A percentile compares a stretch with the other conserved stretches of the same genome.
These are phyloP conservation scores for Friedmanniomyces simplex DNA, from an alignment of 495 filamentous ascomycete genomes.

Conservation along the genomic window DNA sequence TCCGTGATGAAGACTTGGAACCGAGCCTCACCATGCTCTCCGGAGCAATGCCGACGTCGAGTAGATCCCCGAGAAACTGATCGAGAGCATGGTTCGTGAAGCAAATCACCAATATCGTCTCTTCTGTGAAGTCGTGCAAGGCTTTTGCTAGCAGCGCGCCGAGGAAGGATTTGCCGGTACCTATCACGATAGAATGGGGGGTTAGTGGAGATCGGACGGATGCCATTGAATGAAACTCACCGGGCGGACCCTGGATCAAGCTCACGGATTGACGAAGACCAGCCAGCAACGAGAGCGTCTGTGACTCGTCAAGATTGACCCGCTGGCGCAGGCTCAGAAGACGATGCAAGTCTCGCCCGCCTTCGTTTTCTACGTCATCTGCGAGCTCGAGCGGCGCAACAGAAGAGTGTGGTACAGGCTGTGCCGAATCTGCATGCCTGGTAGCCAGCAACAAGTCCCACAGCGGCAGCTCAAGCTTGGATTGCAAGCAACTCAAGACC, in stretches of 20 bases:
- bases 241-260: conserved; percentile 68
- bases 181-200: no score
- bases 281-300: conserved; percentile 45
- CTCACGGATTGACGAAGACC: conserved; percentile 47
- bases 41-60: conserved; percentile 48
- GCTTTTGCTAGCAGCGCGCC: conserved; percentile 56
- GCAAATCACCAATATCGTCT: conserved; percentile 53
- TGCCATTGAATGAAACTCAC: no score
- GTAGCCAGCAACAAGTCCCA: not conserved
- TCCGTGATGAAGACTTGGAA: conserved; percentile 46
- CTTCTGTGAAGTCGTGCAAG: conserved; percentile 40
- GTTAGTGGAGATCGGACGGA: no score
- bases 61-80: conserved; percentile 61
- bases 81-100: conserved; percentile 47
- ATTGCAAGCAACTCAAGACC: conserved; percentile 50
- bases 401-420: not conserved
- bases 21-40: conserved; percentile 58
- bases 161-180: conserved; percentile 73
- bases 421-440: not conserved
- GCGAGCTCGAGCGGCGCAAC: conserved; percentile 15
- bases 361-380: conserved; percentile 14
- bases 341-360: conserved; percentile 24
- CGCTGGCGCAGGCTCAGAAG: conserved; percentile 22
- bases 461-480: conserved; percentile 44
- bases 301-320: conserved; percentile 45